Evolutionary conservation across 306 rosid genomes (phyloP).

Genomic region (Lathyrus tuberosus): DNA sequence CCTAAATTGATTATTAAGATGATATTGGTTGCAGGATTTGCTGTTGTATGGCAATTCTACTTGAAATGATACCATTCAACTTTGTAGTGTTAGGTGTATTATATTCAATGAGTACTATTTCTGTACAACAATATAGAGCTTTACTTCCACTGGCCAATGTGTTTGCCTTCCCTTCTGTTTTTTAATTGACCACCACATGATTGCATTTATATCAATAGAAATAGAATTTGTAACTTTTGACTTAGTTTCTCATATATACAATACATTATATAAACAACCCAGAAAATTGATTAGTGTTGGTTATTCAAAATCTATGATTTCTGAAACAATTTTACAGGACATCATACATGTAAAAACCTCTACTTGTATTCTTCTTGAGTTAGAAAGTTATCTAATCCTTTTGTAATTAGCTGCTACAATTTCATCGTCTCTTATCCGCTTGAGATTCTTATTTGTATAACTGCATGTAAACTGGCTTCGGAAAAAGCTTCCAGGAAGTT

Average conservation of each 20-base stretch:
- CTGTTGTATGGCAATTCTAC: constrained; percentile 71
- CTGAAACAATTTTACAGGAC: not conserved
- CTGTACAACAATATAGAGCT: constrained; percentile 47
- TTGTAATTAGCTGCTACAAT: constrained; percentile 52
- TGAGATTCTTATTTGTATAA: constrained; percentile 46
- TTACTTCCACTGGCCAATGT: constrained; percentile 24
- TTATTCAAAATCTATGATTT: not conserved
- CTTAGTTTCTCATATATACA: not conserved
- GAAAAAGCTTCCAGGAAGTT: constrained; percentile 34
- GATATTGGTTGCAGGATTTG: constrained; percentile 65
- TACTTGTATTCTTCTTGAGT: not conserved
- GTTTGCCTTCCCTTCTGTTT: constrained; percentile 17
- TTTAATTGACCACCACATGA: constrained; percentile 26
- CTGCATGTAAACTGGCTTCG: constrained; percentile 52
- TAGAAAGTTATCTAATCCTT: constrained; percentile 49
- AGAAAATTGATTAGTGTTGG: no score
- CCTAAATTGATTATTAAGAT: constrained; percentile 61
- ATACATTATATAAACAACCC: no score
- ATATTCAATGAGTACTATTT: constrained; percentile 25
- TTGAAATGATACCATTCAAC: constrained; percentile 45
- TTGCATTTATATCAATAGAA: constrained; percentile 10
- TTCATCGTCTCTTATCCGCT: constrained; percentile 62
- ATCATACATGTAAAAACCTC: not conserved
- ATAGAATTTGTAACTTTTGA: not conserved
- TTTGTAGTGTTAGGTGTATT: constrained; percentile 43